A percentile compares a stretch with the other conserved stretches of the same genome.
Evolutionary conservation across 441 rosid genomes (phyloP).

Genomic region (Croton setiger): DNA sequence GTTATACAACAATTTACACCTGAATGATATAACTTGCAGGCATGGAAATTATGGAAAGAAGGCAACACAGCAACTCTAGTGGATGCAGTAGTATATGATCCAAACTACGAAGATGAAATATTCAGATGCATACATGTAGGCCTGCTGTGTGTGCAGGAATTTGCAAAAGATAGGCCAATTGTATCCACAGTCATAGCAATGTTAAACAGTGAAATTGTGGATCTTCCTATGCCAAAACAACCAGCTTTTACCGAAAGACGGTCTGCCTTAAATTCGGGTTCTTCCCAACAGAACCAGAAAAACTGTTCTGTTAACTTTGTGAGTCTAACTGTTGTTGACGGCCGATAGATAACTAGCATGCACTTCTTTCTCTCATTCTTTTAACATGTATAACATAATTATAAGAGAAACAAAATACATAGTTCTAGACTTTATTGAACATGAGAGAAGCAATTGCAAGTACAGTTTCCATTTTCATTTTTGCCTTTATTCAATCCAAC

Average conservation of each 20-base stretch:
- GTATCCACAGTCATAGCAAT: conserved; percentile 32
- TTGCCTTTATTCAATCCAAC: too few species aligned
- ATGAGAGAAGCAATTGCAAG: too few species aligned
- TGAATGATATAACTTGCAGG: conserved; percentile 26
- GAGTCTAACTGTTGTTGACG: conserved; percentile 19
- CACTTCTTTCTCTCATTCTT: too few species aligned
- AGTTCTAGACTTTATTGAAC: too few species aligned
- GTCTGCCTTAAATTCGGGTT: neutral
- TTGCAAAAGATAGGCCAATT: conserved; percentile 47
- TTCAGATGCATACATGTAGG: conserved; percentile 51
- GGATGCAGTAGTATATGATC: conserved; percentile 26
- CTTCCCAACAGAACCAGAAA: conserved; percentile 3
- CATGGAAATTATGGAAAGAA: conserved; percentile 64
- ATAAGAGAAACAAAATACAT: too few species aligned
- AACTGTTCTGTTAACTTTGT: conserved; percentile 23
- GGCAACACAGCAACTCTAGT: conserved; percentile 29
- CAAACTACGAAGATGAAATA: conserved; percentile 26
- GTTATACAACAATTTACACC: neutral
- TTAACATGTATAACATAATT: too few species aligned
- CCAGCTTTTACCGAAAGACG: conserved; percentile 21
- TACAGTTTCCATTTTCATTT: too few species aligned
- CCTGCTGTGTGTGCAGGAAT: conserved; percentile 55
- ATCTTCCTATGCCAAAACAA: conserved; percentile 38
- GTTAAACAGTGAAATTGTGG: conserved; percentile 45
- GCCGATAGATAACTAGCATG: conserved; percentile 13